Conservation (phyloP, 1,284 basidiomycete species). For the Cryptococcus deneoformans region DNA sequence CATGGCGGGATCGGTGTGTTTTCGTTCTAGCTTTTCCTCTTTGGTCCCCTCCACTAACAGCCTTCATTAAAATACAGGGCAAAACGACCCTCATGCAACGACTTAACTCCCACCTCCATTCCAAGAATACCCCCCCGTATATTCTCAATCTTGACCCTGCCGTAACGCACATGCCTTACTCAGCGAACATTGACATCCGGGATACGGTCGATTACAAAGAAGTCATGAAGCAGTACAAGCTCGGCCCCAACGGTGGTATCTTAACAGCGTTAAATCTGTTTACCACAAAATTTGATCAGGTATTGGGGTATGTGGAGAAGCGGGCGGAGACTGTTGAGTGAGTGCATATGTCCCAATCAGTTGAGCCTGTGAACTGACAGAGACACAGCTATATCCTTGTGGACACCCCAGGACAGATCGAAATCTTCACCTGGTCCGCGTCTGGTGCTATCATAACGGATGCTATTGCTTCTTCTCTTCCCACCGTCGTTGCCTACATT, state of each 20-base stretch:
- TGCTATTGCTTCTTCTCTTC: constrained; percentile 88
- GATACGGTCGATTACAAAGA: constrained; percentile 97
- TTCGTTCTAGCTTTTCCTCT: not conserved
- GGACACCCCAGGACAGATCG: constrained; percentile 98
- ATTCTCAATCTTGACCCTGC: constrained; percentile 98
- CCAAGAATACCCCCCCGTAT: constrained; percentile 69
- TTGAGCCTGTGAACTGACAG: no score
- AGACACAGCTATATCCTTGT: constrained; percentile 40
- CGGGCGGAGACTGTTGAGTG: constrained; percentile 82
- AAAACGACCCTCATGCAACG: constrained; percentile 97
- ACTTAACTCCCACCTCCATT: constrained; percentile 81
- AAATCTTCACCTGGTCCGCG: constrained; percentile 99
- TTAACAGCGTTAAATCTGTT: constrained; percentile 96
- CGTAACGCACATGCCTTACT: constrained; percentile 83
- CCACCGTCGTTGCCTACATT: constrained; percentile 93
- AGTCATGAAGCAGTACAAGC: constrained; percentile 99
- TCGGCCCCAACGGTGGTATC: constrained; percentile 98
- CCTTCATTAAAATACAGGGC: constrained; percentile 55
- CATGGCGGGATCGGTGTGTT: constrained; percentile 50
- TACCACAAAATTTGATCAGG: constrained; percentile 99
- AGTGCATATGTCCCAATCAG: constrained; percentile 37
- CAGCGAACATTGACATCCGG: constrained; percentile 95
- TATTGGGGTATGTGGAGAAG: constrained; percentile 88
- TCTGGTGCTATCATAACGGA: constrained; percentile 99
- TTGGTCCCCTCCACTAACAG: not conserved